Base-by-base conservation (phyloP, 345 rosid species). In the Cardiospermum halicacabum region DNA sequence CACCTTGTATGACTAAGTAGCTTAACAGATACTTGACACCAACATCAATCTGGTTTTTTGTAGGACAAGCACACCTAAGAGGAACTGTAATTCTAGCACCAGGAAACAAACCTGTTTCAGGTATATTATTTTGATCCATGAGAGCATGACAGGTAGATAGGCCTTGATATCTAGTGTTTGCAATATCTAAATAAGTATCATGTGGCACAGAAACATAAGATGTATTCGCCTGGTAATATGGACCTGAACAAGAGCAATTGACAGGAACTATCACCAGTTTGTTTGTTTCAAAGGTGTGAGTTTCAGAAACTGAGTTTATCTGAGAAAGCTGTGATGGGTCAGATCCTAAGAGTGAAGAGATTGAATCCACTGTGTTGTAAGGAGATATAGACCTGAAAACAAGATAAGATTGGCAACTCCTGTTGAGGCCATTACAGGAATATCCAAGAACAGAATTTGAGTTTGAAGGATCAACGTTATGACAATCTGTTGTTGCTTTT, bases 371-470 rank as follows among this genome's bases (percentile, higher is more conserved):
- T 8, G 71, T 79, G 58, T 74, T 65, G 70, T 74, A 82, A 37
- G 74, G 85, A 54, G 92, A 79, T 25, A 25, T 71, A n/a, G 95
- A 78, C 65, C 96, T 74, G 84, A 85, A 87, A 62, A 66, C 58
- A 54, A 82, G 84, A 69, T 83, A 89, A 60, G 85, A 22, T 48
- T 65, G 85, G 74, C 96, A 92, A 5, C 65, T 78, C 18, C n/a
- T 77, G 77, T 74, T 82, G 5, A 76, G 74, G 74, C 88, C 95
- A 69, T 85, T 89, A 64, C 97, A 89, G 63, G 81, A 65, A 78
- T 87, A 89, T 3, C 96, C 96, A n/a, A 85, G 77, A 49, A 70
- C 80, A 5, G 94, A 85, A 66, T 71, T 63, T n/a, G n/a, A n/a
- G n/a, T n/a, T n/a, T 19, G 51, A 47, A 5, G 65, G 69, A 31